Conservation (phyloP, 2,329 filamentous ascomycete genomes). For the Neonectria punicea region DNA sequence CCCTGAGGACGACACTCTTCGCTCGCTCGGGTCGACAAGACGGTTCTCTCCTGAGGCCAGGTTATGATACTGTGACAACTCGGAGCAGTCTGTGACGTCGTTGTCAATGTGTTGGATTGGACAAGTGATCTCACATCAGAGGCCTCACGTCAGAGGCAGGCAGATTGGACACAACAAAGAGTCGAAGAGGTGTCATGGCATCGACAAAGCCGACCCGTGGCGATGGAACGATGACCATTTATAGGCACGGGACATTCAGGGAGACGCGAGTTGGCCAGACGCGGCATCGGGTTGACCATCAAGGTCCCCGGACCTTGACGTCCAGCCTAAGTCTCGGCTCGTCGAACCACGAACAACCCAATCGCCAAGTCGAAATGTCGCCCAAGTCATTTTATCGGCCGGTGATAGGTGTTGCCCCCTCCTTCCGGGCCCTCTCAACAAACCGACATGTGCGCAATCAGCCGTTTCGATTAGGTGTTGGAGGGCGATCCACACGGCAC, state of each 20-base stretch:
- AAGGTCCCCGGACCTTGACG: conserved; percentile 39
- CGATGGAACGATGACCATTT: conserved; percentile 31
- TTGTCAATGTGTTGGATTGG: background rate
- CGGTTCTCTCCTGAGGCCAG: conserved; percentile 1
- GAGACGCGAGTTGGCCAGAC: conserved; percentile 6
- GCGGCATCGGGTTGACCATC: conserved; percentile 34
- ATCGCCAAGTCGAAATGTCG: conserved; percentile 21
- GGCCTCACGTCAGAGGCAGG: conserved; percentile 17
- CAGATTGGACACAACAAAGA: conserved; percentile 7
- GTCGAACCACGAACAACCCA: conserved; percentile 31
- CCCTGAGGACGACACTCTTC: background rate
- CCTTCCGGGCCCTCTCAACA: conserved; percentile 15
- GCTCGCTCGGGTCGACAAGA: background rate
- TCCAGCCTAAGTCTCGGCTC: conserved; percentile 27
- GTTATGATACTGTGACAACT: conserved; percentile 2
- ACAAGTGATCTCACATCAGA: conserved; percentile 35
- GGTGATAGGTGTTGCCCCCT: conserved; percentile 18
- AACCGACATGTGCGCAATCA: conserved; percentile 27
- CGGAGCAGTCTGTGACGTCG: conserved; percentile 19
- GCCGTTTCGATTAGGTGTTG: conserved; percentile 33
- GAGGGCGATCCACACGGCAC: conserved; percentile 30
- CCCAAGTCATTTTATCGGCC: conserved; percentile 20
- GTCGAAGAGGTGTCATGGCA: conserved; percentile 23
- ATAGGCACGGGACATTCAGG: conserved; percentile 19
- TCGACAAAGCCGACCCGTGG: background rate